Base-by-base conservation (phyloP, 345 rosid genomes). In the Dimocarpus longan region DNA sequence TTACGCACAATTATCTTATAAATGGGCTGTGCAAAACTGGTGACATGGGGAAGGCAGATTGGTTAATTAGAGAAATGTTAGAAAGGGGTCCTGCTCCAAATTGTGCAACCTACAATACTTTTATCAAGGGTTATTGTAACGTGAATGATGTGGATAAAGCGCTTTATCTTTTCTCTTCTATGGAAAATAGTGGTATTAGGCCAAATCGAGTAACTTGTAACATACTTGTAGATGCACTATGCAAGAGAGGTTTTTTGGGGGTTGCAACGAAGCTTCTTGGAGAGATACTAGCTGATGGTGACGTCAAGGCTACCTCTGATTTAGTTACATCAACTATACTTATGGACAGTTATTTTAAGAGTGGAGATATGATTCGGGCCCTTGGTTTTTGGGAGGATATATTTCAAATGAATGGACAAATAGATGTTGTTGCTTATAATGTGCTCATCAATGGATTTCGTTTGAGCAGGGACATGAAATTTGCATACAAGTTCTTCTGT, bases 261-360 rank as follows among this genome's bases (percentile, higher is more conserved):
- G 89, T 79, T 82, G 91, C 89, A 1, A 74, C 68, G 68, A 82
- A 87, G 87, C 87, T 87, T 82, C 85, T 90, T 66, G 79, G 63
- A 75, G 82, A 81, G 80, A 85, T 90, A 16, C 79, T 88, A 70
- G 86, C 82, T 80, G 80, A 80, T 74, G 79, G 80, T 28, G 70
- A 81, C 50, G 86, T 70, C 67, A 80, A 79, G 12, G 82, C 76
- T 76, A 78, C 82, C 8, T 81, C 84, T 54, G 85, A 89, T 78
- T 66, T 87, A 78, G 74, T 90, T 68, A 86, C 88, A 22, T 89
- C 82, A 67, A 92, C 98, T 74, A 92, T 89, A 79, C 84, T 90
- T 71, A 90, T 93, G 92, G 91, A 90, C 89, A 82, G 85, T 71
- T 89, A 56, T 86, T 88, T 90, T 76, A 92, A 88, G 91, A 89